These are phyloP conservation scores for Marasmius tenuissimus DNA, from an alignment of 1,284 basidiomycete genomes.

Conservation along the genomic window DNA sequence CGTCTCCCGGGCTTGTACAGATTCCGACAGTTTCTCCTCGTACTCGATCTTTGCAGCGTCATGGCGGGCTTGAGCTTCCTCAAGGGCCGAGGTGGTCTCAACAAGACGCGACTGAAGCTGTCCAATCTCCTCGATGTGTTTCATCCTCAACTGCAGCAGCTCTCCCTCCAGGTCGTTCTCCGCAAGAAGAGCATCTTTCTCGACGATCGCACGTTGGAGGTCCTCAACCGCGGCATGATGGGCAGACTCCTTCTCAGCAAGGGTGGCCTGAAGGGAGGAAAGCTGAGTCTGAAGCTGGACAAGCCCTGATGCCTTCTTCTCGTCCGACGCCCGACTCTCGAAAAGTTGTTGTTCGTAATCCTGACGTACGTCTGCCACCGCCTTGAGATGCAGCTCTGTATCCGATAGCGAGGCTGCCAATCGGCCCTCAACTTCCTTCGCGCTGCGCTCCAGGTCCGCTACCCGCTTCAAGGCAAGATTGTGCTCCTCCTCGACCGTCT, in stretches of 20 bases:
- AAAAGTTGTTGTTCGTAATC: background rate
- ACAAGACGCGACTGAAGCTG: conserved; percentile 36
- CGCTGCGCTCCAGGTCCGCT: background rate
- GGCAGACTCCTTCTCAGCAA: conserved; percentile 18
- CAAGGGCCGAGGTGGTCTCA: conserved; percentile 31
- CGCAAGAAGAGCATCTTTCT: conserved; percentile 18
- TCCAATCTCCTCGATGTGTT: conserved; percentile 39
- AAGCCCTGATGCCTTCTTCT: conserved; percentile 18
- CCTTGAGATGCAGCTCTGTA: background rate
- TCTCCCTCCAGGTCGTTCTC: conserved; percentile 25
- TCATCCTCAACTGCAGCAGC: conserved; percentile 34
- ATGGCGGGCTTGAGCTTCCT: conserved; percentile 30
- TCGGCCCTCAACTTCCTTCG: background rate
- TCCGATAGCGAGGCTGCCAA: background rate
- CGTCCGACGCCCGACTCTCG: background rate
- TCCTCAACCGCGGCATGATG: conserved; percentile 20
- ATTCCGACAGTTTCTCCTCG: conserved; percentile 8
- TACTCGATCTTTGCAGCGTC: conserved; percentile 22
- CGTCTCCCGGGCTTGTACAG: background rate
- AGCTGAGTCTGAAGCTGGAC: conserved; percentile 32
- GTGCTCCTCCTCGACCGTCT: conserved; percentile 1
- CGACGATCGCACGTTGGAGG: conserved; percentile 18
- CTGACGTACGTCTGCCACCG: background rate
- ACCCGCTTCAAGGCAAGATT: background rate
- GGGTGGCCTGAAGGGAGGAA: conserved; percentile 19